phyloP scores from a whole-genome alignment of 1,284 basidiomycete species.

The Microbotryum violaceum region DNA sequence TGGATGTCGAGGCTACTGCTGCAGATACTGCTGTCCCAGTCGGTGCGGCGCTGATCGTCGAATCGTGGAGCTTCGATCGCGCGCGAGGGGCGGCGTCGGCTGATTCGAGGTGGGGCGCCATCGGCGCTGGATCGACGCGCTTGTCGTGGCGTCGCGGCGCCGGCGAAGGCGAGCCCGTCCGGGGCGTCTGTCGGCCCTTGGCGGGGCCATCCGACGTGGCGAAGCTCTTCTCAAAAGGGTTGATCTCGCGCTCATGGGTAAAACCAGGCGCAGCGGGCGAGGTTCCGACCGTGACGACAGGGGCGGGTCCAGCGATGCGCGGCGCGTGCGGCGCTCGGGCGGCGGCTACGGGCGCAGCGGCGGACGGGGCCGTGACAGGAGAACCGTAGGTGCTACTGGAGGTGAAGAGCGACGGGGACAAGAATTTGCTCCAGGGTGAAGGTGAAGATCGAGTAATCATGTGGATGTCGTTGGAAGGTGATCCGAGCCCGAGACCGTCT shows the following conservation, averaged over 20 bases:
- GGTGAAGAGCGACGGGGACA: slow-evolving; percentile 16
- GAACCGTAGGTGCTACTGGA: neutral
- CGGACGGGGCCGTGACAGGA: neutral
- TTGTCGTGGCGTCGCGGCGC: no score
- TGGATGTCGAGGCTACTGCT: no score
- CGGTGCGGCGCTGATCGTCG: no score
- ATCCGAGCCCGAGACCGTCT: no score
- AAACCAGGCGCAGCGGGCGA: slow-evolving; percentile 11
- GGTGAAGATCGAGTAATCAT: neutral
- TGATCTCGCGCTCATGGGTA: slow-evolving; percentile 20
- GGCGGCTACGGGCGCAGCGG: neutral
- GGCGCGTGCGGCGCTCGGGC: neutral
- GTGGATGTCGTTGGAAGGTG: no score
- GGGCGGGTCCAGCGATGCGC: neutral
- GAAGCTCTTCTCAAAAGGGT: slow-evolving; percentile 23
- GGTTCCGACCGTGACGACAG: slow-evolving; percentile 4
- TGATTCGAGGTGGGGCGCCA: no score
- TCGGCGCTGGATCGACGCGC: no score
- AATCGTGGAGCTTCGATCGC: no score
- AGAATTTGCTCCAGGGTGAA: slow-evolving; percentile 15
- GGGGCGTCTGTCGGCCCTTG: neutral
- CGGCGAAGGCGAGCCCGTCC: neutral
- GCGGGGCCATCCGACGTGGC: slow-evolving; percentile 3
- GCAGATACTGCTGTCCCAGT: no score
- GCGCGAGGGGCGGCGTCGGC: no score